These are phyloP conservation scores for Plectosphaerella cucumerina DNA, from an alignment of 2,329 filamentous ascomycete genomes.

Conservation along the genomic window DNA sequence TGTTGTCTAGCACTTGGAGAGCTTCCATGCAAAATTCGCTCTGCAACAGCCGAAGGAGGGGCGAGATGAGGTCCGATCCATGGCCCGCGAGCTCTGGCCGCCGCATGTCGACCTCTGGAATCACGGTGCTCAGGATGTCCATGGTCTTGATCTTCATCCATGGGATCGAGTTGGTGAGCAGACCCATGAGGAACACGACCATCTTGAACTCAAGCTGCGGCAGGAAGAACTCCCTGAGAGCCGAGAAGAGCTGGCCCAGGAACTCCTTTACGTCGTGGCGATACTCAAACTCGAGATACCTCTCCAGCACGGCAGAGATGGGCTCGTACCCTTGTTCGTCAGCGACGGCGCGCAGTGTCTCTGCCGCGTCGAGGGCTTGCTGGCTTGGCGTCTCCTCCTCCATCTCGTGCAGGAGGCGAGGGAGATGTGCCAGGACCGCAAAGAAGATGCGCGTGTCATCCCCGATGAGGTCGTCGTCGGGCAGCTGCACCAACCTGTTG, in stretches of 20 bases:
- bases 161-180: slow-evolving; percentile 80
- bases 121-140: slow-evolving; percentile 78
- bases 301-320: slow-evolving; percentile 65
- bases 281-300: slow-evolving; percentile 65
- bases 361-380: slow-evolving; percentile 58
- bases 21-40: slow-evolving; percentile 94
- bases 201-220: slow-evolving; percentile 79
- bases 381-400: slow-evolving; percentile 58
- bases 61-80: slow-evolving; percentile 92
- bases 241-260: slow-evolving; percentile 65
- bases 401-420: slow-evolving; percentile 75
- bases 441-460: slow-evolving; percentile 80
- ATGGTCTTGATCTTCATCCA: slow-evolving; percentile 95
- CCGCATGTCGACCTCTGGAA: slow-evolving; percentile 90
- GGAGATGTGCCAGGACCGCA: slow-evolving; percentile 85
- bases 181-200: slow-evolving; percentile 84
- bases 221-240: slow-evolving; percentile 74
- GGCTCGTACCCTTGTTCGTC: slow-evolving; percentile 65
- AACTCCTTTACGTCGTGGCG: slow-evolving; percentile 67
- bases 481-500: slow-evolving; percentile 73
- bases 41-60: slow-evolving; percentile 80
- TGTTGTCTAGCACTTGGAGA: slow-evolving; percentile 85
- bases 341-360: slow-evolving; percentile 66
- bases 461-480: slow-evolving; percentile 76
- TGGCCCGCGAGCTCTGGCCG: slow-evolving; percentile 86